phyloP scores from a whole-genome alignment of 1,284 basidiomycete species.

The Cryptococcus deneoformans region DNA sequence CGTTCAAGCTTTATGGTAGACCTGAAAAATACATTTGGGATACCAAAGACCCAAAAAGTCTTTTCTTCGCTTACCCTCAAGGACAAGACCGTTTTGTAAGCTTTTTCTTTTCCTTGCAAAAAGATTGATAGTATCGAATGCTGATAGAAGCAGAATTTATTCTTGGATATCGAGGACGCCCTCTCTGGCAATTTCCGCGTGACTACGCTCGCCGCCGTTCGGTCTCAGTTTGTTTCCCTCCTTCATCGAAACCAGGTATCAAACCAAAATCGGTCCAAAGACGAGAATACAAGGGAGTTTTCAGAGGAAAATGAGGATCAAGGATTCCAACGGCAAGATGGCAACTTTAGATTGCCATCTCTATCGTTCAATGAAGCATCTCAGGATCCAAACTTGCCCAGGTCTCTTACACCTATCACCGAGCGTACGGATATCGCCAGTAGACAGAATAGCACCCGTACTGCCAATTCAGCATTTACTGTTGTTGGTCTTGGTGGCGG shows the following conservation, averaged over 20 bases:
- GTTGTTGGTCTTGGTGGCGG: constrained; percentile 4
- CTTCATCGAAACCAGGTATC: constrained; percentile 53
- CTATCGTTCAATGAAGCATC: constrained; percentile 27
- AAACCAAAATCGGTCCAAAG: neutral
- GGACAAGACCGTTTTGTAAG: constrained; percentile 36
- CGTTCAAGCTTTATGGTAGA: constrained; percentile 77
- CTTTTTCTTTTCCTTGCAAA: neutral
- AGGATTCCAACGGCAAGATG: constrained; percentile 14
- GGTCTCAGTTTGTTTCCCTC: constrained; percentile 62
- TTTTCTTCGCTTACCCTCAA: constrained; percentile 48
- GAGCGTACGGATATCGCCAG: constrained; percentile 49
- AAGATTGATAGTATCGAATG: neutral
- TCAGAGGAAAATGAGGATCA: constrained; percentile 16
- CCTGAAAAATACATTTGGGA: constrained; percentile 83
- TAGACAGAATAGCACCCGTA: constrained; percentile 32
- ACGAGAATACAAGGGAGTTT: constrained; percentile 6
- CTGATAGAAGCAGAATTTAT: constrained; percentile 61
- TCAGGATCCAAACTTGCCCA: constrained; percentile 27
- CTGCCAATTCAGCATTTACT: constrained; percentile 14
- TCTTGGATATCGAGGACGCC: constrained; percentile 81
- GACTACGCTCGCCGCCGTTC: constrained; percentile 67
- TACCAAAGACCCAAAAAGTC: constrained; percentile 61
- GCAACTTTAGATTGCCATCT: constrained; percentile 37
- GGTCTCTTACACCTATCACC: constrained; percentile 54
- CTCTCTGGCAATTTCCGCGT: constrained; percentile 75